Conservation (phyloP, 1,139 yeast species). For the Sugiyamaella grinbergsii region DNA sequence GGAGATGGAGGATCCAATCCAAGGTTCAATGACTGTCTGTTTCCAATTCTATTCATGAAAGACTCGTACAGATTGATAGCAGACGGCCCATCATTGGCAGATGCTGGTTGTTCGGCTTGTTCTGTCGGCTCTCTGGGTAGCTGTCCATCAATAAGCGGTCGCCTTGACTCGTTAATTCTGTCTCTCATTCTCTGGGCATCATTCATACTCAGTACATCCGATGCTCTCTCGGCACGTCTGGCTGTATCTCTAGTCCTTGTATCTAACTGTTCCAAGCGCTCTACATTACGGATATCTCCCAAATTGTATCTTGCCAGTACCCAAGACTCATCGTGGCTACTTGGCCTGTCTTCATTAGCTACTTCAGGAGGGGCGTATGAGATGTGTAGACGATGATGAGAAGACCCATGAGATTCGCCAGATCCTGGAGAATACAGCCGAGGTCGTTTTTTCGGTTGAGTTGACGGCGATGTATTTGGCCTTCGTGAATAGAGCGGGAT, state of each 20-base stretch:
- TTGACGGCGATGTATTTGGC: conserved; percentile 20
- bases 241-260: not conserved
- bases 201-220: too few species aligned
- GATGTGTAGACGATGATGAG: conserved; percentile 5
- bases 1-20: conserved; percentile 10
- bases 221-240: not conserved
- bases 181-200: not conserved
- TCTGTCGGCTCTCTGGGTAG: not conserved
- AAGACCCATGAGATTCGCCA: not conserved
- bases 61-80: not conserved
- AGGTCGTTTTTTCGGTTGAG: conserved; percentile 17
- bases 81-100: not conserved
- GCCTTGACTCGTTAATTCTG: not conserved
- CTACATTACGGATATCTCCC: not conserved
- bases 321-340: conserved; percentile 6
- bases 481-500: conserved; percentile 9
- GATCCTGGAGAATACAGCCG: not conserved
- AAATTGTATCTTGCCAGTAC: conserved; percentile 7
- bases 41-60: not conserved
- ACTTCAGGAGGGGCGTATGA: conserved; percentile 13
- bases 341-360: not conserved
- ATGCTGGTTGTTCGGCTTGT: too few species aligned
- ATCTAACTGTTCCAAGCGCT: not conserved
- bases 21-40: conserved; percentile 1
- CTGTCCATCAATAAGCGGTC: not conserved